Percentiles rank a stretch among this genome's conserved stretches.
phyloP scores from a whole-genome alignment of 1,284 basidiomycete genomes.

The Tilletia caries region DNA sequence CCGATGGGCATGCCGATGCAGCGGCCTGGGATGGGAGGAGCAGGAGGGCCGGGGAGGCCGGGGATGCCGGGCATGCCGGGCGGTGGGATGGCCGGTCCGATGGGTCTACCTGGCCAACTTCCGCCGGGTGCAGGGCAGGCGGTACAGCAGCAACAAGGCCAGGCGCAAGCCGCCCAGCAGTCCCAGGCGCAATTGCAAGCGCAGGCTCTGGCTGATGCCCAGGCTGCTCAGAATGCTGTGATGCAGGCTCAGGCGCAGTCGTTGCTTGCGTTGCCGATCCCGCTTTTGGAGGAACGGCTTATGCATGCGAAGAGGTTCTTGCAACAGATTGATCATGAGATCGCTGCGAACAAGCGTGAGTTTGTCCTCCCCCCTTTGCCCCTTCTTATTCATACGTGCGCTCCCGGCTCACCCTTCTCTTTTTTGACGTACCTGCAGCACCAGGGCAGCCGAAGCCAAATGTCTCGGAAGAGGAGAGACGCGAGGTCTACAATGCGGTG shows the following conservation, averaged over 20 bases:
- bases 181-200: not conserved
- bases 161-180: not conserved
- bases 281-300: constrained; percentile 40
- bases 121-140: too few species aligned
- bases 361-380: not conserved
- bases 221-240: too few species aligned
- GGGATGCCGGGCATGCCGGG: constrained; percentile 1
- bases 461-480: not conserved
- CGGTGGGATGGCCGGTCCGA: not conserved
- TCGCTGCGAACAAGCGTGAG: constrained; percentile 27
- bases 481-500: not conserved
- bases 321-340: constrained; percentile 37
- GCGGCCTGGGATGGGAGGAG: not conserved
- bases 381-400: too few species aligned
- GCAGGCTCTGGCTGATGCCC: not conserved
- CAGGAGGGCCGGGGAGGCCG: not conserved
- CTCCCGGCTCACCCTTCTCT: not conserved
- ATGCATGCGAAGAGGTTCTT: constrained; percentile 39
- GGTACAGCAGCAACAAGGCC: not conserved
- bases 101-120: not conserved
- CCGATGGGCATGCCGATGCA: constrained; percentile 2
- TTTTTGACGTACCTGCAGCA: not conserved
- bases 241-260: constrained; percentile 1
- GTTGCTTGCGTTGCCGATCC: constrained; percentile 17
- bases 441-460: constrained; percentile 6